Conservation (phyloP, 208 protist genomes). For the Balamuthia mandrillaris region DNA sequence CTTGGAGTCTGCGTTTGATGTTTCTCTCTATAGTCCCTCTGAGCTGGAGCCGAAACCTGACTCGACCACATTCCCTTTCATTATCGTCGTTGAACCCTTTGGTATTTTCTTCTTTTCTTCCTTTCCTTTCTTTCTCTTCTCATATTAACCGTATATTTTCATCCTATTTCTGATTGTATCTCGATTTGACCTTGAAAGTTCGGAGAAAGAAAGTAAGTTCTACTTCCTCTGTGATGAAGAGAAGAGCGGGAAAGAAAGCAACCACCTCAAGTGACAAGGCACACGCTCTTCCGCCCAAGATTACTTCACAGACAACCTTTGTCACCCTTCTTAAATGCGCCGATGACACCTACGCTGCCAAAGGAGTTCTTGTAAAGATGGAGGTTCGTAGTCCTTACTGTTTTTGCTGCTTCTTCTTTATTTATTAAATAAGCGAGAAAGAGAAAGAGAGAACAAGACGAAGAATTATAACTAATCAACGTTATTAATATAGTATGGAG, state of each 20-base stretch:
- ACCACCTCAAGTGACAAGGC: not conserved
- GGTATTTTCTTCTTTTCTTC: not conserved
- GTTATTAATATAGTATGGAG: not conserved
- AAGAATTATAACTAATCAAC: not conserved
- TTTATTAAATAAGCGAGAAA: no score
- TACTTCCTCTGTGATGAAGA: no score
- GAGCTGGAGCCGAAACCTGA: not conserved
- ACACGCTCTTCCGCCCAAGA: not conserved
- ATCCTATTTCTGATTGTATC: not conserved
- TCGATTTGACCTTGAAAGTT: not conserved
- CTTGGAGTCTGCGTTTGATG: not conserved
- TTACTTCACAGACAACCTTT: conserved; percentile 5
- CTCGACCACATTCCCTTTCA: not conserved
- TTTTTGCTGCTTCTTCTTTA: no score
- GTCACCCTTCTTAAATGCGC: conserved; percentile 13
- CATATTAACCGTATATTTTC: not conserved
- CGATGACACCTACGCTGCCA: not conserved
- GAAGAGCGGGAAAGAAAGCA: no score
- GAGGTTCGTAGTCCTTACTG: not conserved
- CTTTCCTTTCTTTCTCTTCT: not conserved
- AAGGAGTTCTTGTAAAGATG: not conserved
- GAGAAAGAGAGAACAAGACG: no score
- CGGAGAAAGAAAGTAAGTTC: not conserved
- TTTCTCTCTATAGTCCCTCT: not conserved
- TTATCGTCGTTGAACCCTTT: not conserved